Evolutionary conservation across 2,329 filamentous ascomycete genomes (phyloP).

Genomic region (Emergomyces orientalis): DNA sequence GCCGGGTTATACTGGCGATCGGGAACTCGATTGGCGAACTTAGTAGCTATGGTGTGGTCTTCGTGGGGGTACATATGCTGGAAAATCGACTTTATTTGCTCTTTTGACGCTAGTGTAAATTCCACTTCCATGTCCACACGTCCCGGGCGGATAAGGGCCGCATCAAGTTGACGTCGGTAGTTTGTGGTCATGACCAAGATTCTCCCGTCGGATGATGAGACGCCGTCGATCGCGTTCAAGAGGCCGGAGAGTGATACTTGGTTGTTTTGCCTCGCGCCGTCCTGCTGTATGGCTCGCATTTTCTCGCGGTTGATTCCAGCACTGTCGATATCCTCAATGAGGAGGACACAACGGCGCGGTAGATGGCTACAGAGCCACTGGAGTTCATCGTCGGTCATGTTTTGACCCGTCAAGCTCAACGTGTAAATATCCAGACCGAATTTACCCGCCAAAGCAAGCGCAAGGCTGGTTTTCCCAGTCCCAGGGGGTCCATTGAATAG

Average conservation of each 20-base stretch:
- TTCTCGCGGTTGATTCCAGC: constrained; percentile 33
- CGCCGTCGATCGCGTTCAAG: constrained; percentile 61
- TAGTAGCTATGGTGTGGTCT: constrained; percentile 20
- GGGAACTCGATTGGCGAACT: constrained; percentile 28
- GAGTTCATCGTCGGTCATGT: neutral
- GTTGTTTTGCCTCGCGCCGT: constrained; percentile 12
- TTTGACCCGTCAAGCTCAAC: neutral
- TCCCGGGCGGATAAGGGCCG: neutral
- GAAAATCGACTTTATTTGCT: neutral
- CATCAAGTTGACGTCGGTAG: constrained; percentile 53
- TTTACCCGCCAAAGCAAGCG: neutral
- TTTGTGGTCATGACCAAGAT: constrained; percentile 69
- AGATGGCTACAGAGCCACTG: neutral
- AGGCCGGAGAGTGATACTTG: constrained; percentile 56
- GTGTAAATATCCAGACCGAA: neutral
- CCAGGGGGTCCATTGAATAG: neutral
- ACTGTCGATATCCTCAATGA: too few relatives aligned
- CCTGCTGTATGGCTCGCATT: constrained; percentile 8
- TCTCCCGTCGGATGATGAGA: constrained; percentile 58
- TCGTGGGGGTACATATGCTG: neutral
- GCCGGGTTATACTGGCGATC: constrained; percentile 29
- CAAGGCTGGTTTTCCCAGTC: neutral
- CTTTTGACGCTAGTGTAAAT: neutral
- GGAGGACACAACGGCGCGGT: neutral
- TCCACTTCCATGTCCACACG: neutral